A percentile compares a stretch with the other conserved stretches of the same genome.
phyloP scores from a whole-genome alignment of 768 basidiomycete species.

The Boletus rubescentipes region DNA sequence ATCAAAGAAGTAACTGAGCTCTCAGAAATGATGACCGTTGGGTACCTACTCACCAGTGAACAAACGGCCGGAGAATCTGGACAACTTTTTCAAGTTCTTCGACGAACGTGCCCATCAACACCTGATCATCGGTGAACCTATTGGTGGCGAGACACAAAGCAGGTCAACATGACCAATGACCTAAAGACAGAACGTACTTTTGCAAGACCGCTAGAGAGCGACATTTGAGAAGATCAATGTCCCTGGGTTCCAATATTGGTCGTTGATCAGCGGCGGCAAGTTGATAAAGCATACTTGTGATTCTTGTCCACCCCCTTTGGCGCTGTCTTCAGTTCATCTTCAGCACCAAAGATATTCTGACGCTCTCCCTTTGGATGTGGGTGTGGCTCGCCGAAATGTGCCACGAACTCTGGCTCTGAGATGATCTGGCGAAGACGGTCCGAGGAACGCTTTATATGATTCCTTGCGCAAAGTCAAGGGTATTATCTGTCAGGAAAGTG shows the following conservation, averaged over 20 bases:
- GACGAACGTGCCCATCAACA: conserved; percentile 62
- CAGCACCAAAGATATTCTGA: conserved; percentile 80
- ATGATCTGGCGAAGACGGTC: conserved; percentile 65
- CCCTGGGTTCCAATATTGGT: conserved; percentile 41
- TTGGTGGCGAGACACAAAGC: neutral
- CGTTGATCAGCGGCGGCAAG: neutral
- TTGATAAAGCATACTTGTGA: conserved; percentile 55
- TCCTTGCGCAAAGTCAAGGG: conserved; percentile 33
- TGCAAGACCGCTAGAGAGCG: conserved; percentile 72
- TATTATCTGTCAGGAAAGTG: neutral
- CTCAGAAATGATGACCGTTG: neutral
- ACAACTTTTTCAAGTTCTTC: conserved; percentile 57
- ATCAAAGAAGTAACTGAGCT: conserved; percentile 1
- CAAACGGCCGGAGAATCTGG: conserved; percentile 65
- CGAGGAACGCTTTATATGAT: conserved; percentile 62
- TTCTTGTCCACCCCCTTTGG: conserved; percentile 88
- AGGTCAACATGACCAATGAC: conserved; percentile 19
- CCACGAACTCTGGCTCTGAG: conserved; percentile 66
- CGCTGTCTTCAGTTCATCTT: conserved; percentile 87
- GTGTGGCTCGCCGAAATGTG: conserved; percentile 70
- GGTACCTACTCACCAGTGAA: conserved; percentile 59
- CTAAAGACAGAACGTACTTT: conserved; percentile 37
- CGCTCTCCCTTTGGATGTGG: conserved; percentile 61
- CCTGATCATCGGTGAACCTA: conserved; percentile 77
- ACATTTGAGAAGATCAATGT: conserved; percentile 90